These are phyloP conservation scores for Magnusiomyces paraingens DNA, from an alignment of 1,139 yeast species.

Conservation along the genomic window DNA sequence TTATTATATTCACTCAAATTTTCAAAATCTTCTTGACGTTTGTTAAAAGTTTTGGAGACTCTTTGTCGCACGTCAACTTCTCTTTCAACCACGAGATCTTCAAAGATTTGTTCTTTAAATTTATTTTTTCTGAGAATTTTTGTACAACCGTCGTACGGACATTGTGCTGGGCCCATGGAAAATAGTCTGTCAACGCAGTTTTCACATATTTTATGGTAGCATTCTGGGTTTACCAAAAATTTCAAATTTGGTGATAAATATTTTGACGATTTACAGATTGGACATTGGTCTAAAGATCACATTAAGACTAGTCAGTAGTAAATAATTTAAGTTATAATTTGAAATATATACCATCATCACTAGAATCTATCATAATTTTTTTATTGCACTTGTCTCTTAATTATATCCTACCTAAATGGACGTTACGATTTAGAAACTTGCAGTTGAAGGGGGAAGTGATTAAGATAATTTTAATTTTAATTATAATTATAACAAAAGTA, in stretches of 20 bases:
- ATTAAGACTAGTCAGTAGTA: no score
- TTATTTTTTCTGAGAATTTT: slow-evolving; percentile 79
- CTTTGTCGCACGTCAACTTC: slow-evolving; percentile 87
- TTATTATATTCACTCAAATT: slow-evolving; percentile 55
- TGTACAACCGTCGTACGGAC: slow-evolving; percentile 91
- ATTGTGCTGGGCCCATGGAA: slow-evolving; percentile 91
- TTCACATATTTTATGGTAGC: slow-evolving; percentile 96
- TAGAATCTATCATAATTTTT: no score
- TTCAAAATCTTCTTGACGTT: slow-evolving; percentile 68
- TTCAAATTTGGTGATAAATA: slow-evolving; percentile 91
- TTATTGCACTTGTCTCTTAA: no score
- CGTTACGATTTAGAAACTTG: no score
- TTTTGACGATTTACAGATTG: slow-evolving; percentile 93
- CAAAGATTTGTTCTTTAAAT: slow-evolving; percentile 88
- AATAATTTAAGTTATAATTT: no score
- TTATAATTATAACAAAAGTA: no score
- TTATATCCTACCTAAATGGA: no score
- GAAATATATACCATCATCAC: no score
- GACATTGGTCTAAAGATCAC: slow-evolving; percentile 66
- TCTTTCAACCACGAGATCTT: slow-evolving; percentile 79
- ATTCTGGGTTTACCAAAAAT: slow-evolving; percentile 90
- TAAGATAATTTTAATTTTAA: no score
- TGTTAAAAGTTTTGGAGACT: slow-evolving; percentile 71
- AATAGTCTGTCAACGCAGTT: slow-evolving; percentile 93
- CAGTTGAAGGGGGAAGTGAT: no score